Evolutionary conservation across 2,329 filamentous ascomycete genomes (phyloP).

Genomic region (Penicillium paneum): DNA sequence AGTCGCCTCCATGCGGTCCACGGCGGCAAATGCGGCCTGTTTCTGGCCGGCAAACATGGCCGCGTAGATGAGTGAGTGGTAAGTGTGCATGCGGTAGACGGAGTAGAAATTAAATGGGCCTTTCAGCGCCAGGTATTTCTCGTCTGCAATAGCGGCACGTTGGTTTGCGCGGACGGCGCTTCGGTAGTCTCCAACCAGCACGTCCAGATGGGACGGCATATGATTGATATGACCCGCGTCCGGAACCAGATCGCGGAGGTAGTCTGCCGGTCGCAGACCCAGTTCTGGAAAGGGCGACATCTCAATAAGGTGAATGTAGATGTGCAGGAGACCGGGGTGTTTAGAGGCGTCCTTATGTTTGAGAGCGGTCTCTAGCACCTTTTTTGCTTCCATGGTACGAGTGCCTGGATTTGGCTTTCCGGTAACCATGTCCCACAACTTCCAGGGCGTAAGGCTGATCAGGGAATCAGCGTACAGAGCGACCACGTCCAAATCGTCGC

Average conservation of each 20-base stretch:
- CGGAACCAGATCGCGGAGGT: constrained; percentile 61
- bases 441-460: constrained; percentile 65
- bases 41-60: constrained; percentile 73
- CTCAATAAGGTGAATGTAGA: constrained; percentile 76
- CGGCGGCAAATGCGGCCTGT: constrained; percentile 60
- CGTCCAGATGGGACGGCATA: constrained; percentile 76
- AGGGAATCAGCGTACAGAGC: constrained; percentile 62
- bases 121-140: constrained; percentile 58
- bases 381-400: constrained; percentile 57
- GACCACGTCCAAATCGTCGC: constrained; percentile 61
- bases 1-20: constrained; percentile 56
- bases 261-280: constrained; percentile 60
- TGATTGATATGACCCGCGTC: constrained; percentile 69
- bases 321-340: constrained; percentile 69
- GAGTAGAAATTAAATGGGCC: constrained; percentile 70
- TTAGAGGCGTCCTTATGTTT: constrained; percentile 45
- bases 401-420: constrained; percentile 56
- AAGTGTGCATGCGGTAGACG: constrained; percentile 70
- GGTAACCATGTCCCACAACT: constrained; percentile 60
- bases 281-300: constrained; percentile 67
- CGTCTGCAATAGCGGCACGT: constrained; percentile 64
- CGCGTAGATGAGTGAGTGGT: constrained; percentile 72
- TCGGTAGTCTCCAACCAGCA: constrained; percentile 68
- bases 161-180: constrained; percentile 65
- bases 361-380: constrained; percentile 59